Percentiles rank a stretch among this genome's conserved stretches.
Evolutionary conservation across 1,139 yeast species (phyloP).

Genomic region (Pneumocystis canis): DNA sequence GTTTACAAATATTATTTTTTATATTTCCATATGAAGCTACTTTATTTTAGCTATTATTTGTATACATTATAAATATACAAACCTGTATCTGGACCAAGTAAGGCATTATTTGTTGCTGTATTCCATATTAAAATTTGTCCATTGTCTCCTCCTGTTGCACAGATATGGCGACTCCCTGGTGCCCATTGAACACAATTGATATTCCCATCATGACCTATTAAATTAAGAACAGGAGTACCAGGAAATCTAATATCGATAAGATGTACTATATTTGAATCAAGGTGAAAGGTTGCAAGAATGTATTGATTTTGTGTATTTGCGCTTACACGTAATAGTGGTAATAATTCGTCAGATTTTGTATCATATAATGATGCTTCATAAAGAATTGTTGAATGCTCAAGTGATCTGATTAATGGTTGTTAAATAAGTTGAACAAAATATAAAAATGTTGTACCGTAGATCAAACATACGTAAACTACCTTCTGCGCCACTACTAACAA

Average conservation of each 20-base stretch:
- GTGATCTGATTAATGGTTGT: slow-evolving; percentile 26
- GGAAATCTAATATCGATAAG: slow-evolving; percentile 80
- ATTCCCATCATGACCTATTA: slow-evolving; percentile 53
- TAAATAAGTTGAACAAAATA: background rate
- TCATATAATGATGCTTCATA: slow-evolving; percentile 47
- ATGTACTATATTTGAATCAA: slow-evolving; percentile 49
- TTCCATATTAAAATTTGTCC: slow-evolving; percentile 87
- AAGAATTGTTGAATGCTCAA: slow-evolving; percentile 88
- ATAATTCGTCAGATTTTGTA: slow-evolving; percentile 27
- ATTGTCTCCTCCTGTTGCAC: slow-evolving; percentile 77
- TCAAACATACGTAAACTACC: slow-evolving; percentile 91
- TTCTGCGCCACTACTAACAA: slow-evolving; percentile 89
- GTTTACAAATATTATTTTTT: background rate
- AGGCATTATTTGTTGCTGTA: slow-evolving; percentile 28
- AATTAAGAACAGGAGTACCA: slow-evolving; percentile 55
- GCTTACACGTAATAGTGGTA: slow-evolving; percentile 58
- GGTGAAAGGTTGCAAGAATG: slow-evolving; percentile 69
- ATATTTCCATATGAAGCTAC: background rate
- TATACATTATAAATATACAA: background rate
- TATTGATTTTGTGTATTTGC: slow-evolving; percentile 69
- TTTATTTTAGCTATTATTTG: background rate
- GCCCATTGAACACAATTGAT: slow-evolving; percentile 76
- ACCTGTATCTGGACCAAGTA: slow-evolving; percentile 30
- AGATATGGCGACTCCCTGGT: slow-evolving; percentile 46
- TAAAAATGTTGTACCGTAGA: slow-evolving; percentile 31